Base-by-base conservation (phyloP, 192 early-diverging fungal genomes). In the Linnemannia zychae region DNA sequence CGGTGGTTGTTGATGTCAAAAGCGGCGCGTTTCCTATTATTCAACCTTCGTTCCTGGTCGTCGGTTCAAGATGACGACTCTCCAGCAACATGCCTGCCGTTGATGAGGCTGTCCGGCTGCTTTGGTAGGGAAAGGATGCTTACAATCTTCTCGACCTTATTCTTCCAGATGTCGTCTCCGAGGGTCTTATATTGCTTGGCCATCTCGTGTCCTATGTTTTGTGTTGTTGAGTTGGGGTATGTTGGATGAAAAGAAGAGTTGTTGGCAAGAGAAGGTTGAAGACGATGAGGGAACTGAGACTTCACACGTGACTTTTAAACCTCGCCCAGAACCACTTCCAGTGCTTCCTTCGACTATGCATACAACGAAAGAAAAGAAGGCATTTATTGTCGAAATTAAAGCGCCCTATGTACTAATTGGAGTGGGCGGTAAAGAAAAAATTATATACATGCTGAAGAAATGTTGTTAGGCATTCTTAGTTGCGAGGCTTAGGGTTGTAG, bases 161-260 rank as follows among this genome's bases (percentile, higher is more conserved):
- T 95, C 83, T 97, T 98, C 97, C 97, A 99, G 18, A 98, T 92
- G 70, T 99, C 98, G 36, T 99, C 97, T 63, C 98, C 98, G n/a
- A 95, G 82, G 1, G 91, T 68, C 88, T 94, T 95, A 90, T 93
- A 93, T 71, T 94, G 95, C 73, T 94, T 94, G 17, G 92, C 87
- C 87, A 88, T 86, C 18, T 28, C 69, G 40, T 73, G 2, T 34
- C 24, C 48, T 57, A 31, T 53, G 15, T 28, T 5, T 50, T 67
- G 11, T 31, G n/a, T 7, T 49, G 11, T 78, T 7, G 31, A 72
- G 63, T 31, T 40, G 52, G 57, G 48, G 37, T 44, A 16, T 24
- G 50, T 49, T 69, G 31, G 70, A 31, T 74, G 66, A 57, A 70
- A 66, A 49, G 20, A 24, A 63, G 28, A 31, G 57, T 31, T 22